Percentiles rank a stretch among this genome's conserved stretches.
phyloP scores from a whole-genome alignment of 768 basidiomycete species.

The Amanita exitialis region DNA sequence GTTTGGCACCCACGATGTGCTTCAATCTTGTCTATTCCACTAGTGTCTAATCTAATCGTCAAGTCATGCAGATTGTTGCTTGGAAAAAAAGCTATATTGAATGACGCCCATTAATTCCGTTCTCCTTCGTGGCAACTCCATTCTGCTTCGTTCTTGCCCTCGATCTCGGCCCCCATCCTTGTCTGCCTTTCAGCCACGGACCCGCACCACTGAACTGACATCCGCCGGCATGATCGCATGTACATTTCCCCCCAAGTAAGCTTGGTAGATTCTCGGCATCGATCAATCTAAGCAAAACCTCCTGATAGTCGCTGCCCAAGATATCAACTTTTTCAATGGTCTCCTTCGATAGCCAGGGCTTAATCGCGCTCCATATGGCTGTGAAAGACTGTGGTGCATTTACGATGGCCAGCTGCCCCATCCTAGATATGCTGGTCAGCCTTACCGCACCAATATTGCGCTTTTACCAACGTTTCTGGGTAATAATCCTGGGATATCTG shows the following conservation, averaged over 20 bases:
- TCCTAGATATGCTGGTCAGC: constrained; percentile 26
- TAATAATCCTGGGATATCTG: constrained; percentile 74
- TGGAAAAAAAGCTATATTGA: too few relatives aligned
- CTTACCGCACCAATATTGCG: not conserved
- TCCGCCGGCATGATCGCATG: constrained; percentile 43
- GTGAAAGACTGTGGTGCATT: constrained; percentile 70
- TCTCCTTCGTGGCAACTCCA: not conserved
- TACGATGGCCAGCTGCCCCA: constrained; percentile 63
- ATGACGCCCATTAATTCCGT: not conserved
- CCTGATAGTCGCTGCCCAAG: constrained; percentile 49
- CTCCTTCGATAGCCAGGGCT: constrained; percentile 66
- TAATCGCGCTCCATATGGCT: constrained; percentile 59
- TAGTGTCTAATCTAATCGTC: too few relatives aligned
- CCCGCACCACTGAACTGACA: constrained; percentile 57
- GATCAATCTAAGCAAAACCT: constrained; percentile 45
- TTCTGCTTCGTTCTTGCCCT: constrained; percentile 2
- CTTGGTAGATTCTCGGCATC: constrained; percentile 56
- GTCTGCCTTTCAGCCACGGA: constrained; percentile 59
- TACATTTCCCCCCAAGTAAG: constrained; percentile 55
- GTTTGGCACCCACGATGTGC: too few relatives aligned
- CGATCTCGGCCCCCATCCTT: constrained; percentile 35
- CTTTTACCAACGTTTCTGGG: constrained; percentile 55
- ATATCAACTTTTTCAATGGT: constrained; percentile 61
- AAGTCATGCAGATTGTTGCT: too few relatives aligned
- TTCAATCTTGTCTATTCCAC: too few relatives aligned